phyloP scores from a whole-genome alignment of 495 filamentous ascomycete genomes.

The Hypoxylon fragiforme region DNA sequence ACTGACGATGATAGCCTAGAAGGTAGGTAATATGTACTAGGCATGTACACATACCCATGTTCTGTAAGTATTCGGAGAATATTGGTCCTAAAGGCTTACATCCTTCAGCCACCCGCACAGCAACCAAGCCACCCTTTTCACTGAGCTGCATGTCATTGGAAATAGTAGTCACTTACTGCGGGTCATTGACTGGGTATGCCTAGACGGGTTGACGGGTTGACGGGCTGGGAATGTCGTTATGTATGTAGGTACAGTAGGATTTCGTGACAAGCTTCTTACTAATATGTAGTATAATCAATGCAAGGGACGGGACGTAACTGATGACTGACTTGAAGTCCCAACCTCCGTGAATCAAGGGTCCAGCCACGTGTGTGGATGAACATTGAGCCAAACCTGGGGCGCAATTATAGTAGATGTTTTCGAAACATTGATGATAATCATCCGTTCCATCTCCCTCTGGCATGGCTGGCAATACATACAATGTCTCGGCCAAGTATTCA shows the following conservation, averaged over 20 bases:
- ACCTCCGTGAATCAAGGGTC: constrained; percentile 14
- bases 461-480: neutral
- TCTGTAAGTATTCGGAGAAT: no score
- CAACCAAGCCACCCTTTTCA: neutral
- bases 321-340: constrained; percentile 7
- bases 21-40: neutral
- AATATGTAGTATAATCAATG: no score
- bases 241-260: neutral
- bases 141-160: constrained; percentile 17
- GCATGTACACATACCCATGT: no score
- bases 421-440: neutral
- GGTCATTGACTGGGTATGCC: constrained; percentile 5
- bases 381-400: neutral
- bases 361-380: constrained; percentile 15
- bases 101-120: no score
- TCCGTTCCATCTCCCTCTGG: neutral
- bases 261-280: constrained; percentile 4
- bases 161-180: no score
- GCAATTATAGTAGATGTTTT: neutral
- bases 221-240: neutral
- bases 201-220: constrained; percentile 1
- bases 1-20: no score
- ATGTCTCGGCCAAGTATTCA: constrained; percentile 4
- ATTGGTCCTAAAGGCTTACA: no score
- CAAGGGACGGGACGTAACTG: constrained; percentile 9